Percentiles rank a stretch among this genome's conserved stretches.
These are phyloP conservation scores for Naganishia sp. DNA, from an alignment of 1,284 basidiomycete species.

Conservation along the genomic window DNA sequence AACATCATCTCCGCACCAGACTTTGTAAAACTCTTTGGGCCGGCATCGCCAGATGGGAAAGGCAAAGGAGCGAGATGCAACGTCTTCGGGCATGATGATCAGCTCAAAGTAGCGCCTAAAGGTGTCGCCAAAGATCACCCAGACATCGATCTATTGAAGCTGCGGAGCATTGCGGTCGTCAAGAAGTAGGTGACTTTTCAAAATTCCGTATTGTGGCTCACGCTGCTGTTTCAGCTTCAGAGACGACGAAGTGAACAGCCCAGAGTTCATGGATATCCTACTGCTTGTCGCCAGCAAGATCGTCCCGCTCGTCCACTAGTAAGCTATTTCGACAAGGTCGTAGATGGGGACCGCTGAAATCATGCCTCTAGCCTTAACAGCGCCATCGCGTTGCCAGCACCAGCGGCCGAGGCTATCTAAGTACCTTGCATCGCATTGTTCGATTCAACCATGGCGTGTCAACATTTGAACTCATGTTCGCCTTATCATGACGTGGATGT, in stretches of 20 bases:
- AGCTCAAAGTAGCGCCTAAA: constrained; percentile 82
- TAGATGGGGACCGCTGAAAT: constrained; percentile 1
- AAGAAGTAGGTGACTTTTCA: constrained; percentile 59
- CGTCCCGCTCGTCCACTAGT: constrained; percentile 81
- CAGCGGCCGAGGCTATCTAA: constrained; percentile 49
- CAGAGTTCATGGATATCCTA: constrained; percentile 67
- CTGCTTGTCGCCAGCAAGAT: constrained; percentile 62
- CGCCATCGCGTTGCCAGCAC: constrained; percentile 60
- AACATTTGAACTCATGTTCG: too few relatives aligned
- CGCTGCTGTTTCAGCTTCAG: constrained; percentile 61
- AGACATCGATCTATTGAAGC: constrained; percentile 83
- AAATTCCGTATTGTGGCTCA: not conserved
- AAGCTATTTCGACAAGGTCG: constrained; percentile 43
- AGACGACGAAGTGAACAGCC: constrained; percentile 69
- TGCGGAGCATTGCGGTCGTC: constrained; percentile 72
- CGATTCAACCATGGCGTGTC: too few relatives aligned
- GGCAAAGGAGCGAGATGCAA: constrained; percentile 62
- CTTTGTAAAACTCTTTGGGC: constrained; percentile 73
- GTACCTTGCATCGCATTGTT: not conserved
- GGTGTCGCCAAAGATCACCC: constrained; percentile 78
- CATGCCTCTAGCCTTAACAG: constrained; percentile 64
- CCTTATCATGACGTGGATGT: too few relatives aligned
- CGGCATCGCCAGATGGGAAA: constrained; percentile 63
- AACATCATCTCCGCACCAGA: constrained; percentile 63
- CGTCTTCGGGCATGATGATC: constrained; percentile 77